Evolutionary conservation across 2,329 filamentous ascomycete genomes (phyloP).

Genomic region (Coniochaeta sp.): DNA sequence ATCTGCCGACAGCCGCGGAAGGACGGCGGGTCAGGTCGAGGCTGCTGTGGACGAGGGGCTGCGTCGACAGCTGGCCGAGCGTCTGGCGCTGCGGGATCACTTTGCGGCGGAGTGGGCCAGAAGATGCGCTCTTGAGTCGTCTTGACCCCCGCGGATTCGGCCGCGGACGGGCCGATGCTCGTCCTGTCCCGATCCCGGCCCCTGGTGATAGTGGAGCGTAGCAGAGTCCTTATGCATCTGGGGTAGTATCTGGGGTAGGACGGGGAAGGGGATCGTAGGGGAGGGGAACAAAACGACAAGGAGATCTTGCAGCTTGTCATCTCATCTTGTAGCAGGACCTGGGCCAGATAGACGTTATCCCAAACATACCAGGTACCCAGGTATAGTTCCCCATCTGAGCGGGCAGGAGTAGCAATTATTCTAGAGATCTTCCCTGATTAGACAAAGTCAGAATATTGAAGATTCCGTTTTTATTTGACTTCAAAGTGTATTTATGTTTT

Average conservation of each 20-base stretch:
- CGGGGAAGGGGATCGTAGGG: not conserved
- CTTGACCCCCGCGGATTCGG: not conserved
- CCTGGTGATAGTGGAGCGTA: not conserved
- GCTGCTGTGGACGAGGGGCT: not conserved
- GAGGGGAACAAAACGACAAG: not conserved
- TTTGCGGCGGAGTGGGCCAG: not conserved
- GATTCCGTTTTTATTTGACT: no score
- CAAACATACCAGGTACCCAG: not conserved
- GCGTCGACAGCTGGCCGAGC: not conserved
- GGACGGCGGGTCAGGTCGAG: not conserved
- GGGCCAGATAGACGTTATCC: not conserved
- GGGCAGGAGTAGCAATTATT: not conserved
- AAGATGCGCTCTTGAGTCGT: not conserved
- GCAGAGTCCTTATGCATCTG: not conserved
- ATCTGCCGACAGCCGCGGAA: not conserved
- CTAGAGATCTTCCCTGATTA: not conserved
- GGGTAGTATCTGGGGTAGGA: not conserved
- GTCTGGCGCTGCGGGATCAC: not conserved
- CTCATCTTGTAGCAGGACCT: not conserved
- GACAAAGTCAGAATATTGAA: no score
- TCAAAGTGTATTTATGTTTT: no score
- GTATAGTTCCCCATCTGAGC: not conserved
- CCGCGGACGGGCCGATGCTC: not conserved
- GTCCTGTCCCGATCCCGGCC: not conserved
- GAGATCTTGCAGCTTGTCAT: not conserved